phyloP scores from a whole-genome alignment of 257 asterid genomes.

The Capsicum rhomboideum region DNA sequence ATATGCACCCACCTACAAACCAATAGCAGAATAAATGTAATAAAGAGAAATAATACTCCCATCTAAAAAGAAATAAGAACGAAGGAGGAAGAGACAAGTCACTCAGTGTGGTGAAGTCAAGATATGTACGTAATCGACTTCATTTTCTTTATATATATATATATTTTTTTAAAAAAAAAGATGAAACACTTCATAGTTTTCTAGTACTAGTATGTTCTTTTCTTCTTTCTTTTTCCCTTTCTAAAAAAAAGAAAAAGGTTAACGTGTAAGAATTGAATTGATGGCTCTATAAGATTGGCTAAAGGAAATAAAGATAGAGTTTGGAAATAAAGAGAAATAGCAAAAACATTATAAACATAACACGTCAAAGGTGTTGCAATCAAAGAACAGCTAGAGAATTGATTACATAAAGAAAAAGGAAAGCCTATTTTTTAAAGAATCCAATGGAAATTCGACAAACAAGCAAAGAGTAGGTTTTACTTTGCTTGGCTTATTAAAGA shows the following conservation, averaged over 20 bases:
- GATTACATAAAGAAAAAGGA: neutral
- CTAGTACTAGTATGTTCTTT: neutral
- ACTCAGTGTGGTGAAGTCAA: neutral
- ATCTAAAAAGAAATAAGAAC: neutral
- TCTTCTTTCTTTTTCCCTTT: too few species aligned
- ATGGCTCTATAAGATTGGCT: neutral
- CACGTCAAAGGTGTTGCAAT: neutral
- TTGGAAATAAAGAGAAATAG: neutral
- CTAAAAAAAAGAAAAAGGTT: neutral
- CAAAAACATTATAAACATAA: neutral
- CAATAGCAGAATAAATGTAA: neutral
- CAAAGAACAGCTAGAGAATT: neutral
- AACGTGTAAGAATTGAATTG: neutral
- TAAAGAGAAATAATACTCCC: neutral
- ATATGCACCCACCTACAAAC: neutral
- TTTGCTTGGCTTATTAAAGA: neutral
- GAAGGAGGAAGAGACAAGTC: neutral
- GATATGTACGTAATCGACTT: neutral
- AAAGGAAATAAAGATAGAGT: neutral
- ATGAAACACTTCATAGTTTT: neutral
- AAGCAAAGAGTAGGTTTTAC: neutral
- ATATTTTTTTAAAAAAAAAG: neutral
- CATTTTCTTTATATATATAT: neutral
- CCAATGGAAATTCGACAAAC: neutral
- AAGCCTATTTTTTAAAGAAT: neutral